phyloP scores from a whole-genome alignment of 2,329 filamentous ascomycete genomes.

The Monilinia vaccinii-corymbosi region DNA sequence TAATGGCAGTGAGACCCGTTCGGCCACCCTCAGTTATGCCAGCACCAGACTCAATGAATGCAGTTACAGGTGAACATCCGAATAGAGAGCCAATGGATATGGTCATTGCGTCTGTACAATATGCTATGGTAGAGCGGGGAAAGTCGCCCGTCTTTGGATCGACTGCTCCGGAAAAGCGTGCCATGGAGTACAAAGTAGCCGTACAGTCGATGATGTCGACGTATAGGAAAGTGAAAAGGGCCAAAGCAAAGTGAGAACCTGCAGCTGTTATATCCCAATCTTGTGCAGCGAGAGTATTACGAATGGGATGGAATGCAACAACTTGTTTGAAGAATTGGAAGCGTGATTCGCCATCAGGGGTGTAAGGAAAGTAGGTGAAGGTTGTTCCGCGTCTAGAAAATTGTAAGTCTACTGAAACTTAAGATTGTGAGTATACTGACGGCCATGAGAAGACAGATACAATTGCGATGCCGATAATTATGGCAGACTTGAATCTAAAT shows the following conservation, averaged over 20 bases:
- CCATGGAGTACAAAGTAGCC: conserved; percentile 74
- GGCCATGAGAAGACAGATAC: conserved; percentile 71
- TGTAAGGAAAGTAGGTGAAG: conserved; percentile 66
- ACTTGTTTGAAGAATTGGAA: conserved; percentile 68
- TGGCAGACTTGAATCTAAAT: conserved; percentile 65
- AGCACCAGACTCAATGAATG: conserved; percentile 67
- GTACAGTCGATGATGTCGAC: conserved; percentile 74
- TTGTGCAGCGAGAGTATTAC: conserved; percentile 51
- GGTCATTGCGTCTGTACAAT: conserved; percentile 60
- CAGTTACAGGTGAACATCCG: conserved; percentile 62
- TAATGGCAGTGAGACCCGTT: conserved; percentile 63
- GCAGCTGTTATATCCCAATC: conserved; percentile 49
- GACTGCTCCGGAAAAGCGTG: conserved; percentile 60
- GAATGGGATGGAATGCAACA: conserved; percentile 62
- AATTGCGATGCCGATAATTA: conserved; percentile 62
- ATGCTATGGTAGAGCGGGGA: conserved; percentile 73
- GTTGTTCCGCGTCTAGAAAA: conserved; percentile 48
- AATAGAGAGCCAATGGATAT: conserved; percentile 64
- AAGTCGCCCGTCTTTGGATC: conserved; percentile 67
- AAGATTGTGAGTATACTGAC: conserved; percentile 33
- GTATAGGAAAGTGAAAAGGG: conserved; percentile 69
- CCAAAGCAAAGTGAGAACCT: conserved; percentile 55
- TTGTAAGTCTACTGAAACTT: background rate
- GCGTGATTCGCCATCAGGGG: conserved; percentile 49
- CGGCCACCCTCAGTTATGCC: conserved; percentile 68